Conservation (phyloP, 2,329 filamentous ascomycete species). For the Colletotrichum sojae region DNA sequence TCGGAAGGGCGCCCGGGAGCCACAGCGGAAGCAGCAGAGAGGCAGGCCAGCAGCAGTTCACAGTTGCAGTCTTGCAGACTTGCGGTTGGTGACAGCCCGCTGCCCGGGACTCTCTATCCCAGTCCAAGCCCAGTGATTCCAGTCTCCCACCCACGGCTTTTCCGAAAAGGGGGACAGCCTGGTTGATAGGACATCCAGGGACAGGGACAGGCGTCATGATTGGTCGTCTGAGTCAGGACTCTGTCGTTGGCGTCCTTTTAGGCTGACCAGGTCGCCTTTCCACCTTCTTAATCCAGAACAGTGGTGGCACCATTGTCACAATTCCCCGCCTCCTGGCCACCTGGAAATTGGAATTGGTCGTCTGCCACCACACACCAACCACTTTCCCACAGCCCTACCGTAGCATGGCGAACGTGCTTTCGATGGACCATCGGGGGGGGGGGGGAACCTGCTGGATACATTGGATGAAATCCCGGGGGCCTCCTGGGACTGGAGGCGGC, state of each 20-base stretch:
- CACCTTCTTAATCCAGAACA: conserved; percentile 42
- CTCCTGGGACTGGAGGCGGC: conserved; percentile 27
- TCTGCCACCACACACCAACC: conserved; percentile 3
- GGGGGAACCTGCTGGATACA: conserved; percentile 3
- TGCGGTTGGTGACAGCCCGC: conserved; percentile 19
- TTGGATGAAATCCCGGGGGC: conserved; percentile 27
- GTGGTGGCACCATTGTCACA: conserved; percentile 39
- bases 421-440: neutral
- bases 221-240: conserved; percentile 42
- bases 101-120: too few species aligned
- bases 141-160: conserved; percentile 35
- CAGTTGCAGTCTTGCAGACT: neutral
- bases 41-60: neutral
- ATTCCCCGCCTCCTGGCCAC: conserved; percentile 39
- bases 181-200: conserved; percentile 26
- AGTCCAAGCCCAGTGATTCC: too few species aligned
- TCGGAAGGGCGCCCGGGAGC: conserved; percentile 22
- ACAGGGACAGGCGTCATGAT: conserved; percentile 18
- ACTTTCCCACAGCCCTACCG: conserved; percentile 33
- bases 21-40: neutral
- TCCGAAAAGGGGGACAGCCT: conserved; percentile 39
- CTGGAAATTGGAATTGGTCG: conserved; percentile 39
- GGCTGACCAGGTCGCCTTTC: conserved; percentile 28
- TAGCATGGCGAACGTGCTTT: conserved; percentile 31
- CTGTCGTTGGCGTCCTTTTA: conserved; percentile 38